Base-by-base conservation (phyloP, 2,329 filamentous ascomycete genomes). In the Claviceps sp. region DNA sequence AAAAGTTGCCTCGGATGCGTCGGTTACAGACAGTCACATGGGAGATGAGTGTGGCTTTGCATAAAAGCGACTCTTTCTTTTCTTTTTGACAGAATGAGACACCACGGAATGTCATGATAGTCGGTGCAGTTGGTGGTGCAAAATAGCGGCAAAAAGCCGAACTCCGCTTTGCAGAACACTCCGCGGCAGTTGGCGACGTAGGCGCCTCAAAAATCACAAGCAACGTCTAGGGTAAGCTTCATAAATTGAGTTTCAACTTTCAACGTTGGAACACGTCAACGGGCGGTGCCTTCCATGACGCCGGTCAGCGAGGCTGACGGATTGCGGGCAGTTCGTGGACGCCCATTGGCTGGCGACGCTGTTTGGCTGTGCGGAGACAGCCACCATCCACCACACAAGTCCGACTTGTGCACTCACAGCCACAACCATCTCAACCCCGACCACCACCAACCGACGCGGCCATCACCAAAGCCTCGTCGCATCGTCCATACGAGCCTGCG, bases 401-500 rank as follows among this genome's bases (percentile, higher is more conserved):
- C 46, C n/a, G 22, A 13, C 45, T 34, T 30, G 20, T 4, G 16
- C 13, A 34, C 14, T 16, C 47, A 41, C 47, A n/a, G 18, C 22
- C 38, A 43, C 40, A 16, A 20, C 26, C 38, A 20, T 38, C 16
- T 16, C 34, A 16, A 6, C 16, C 30, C 41, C 42, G 41, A 45
- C 34, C 49, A 47, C 47, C 41, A 46, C 26, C 46, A 22, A 22
- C 44, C 48, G 47, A 26, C 37, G 41, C 41, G 41, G 37, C 13
- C 47, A 30, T 43, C 45, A 26, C 34, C 37, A 47, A 51, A 16
- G 13, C 48, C 44, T 50, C 37, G 44, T 49, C 30, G n/a, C 47
- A 41, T 50, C 47, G 37, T 50, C 22, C 18, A 26, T n/a, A 20
- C 18, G 34, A 50, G 51, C 37, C 47, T 46, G 51, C 51, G 38